Evolutionary conservation across 2,329 filamentous ascomycete genomes (phyloP), one percentile per base, ranked within the genome.

Genomic region (Colletotrichum sojae): DNA sequence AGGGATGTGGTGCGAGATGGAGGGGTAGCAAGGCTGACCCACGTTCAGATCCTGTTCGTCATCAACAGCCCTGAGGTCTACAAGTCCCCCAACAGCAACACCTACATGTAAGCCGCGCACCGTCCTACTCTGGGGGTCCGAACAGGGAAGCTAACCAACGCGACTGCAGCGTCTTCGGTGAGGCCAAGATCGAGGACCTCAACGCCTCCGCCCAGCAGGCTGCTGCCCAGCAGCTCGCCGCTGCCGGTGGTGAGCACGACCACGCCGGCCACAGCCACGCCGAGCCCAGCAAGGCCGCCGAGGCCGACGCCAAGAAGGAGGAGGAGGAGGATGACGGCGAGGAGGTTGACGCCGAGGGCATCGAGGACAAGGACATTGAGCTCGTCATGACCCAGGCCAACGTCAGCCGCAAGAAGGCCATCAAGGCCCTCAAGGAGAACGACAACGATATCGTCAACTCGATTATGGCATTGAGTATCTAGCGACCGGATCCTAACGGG

Each of bases 391-490:
- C 93, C 76, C 95, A 99, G 86, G 96, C 96, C 77, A 96, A 88
- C 78, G 97, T 99, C 78, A 97, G 94, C 77, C 90, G 96, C 83
- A 98, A 97, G 87, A 98, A 98, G 91, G 96, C 96, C 71, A 90
- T 99, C 87, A 99, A 98, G 87, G 96, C 97, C 66, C 89, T 99
- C 80, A 95, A 94, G 88, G 96, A 98, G 88, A 99, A 99, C 82
- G 95, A 98, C 86, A 98, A 98, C 80, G 96, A 99, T 82, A 99
- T 99, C 86, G 96, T 99, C 88, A 99, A 99, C 89, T 98, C 96
- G 77, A 99, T 99, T 87, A 99, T 99, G 96, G 95, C 95, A 76
- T 86, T 99, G 82, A 94, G 92, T 87, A 91, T 94, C 88, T 95
- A 86, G 81, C 63, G 61, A 66, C 62, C 52, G 25, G 46, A 46